A percentile compares a stretch with the other conserved stretches of the same genome.
phyloP scores from a whole-genome alignment of 2,329 filamentous ascomycete genomes.

The Pseudogymnoascus sp. region DNA sequence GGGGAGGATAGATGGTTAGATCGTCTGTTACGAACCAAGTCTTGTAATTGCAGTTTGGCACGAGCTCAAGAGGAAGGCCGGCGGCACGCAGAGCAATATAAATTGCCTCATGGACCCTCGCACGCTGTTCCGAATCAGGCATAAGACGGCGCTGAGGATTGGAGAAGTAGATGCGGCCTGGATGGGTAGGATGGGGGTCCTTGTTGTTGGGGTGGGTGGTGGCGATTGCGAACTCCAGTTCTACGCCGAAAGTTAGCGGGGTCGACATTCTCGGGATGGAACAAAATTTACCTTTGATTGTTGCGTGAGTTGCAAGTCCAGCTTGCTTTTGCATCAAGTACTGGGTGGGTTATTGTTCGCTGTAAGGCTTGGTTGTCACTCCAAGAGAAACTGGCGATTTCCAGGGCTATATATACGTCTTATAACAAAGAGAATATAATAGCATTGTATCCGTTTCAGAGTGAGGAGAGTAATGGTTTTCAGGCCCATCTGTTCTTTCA shows the following conservation, averaged over 20 bases:
- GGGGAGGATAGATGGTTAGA: background rate
- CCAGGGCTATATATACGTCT: background rate
- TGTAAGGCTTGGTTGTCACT: background rate
- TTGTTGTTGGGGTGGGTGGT: background rate
- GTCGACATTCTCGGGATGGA: background rate
- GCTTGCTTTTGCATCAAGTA: background rate
- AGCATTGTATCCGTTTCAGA: background rate
- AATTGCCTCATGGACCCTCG: background rate
- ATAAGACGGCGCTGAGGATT: background rate
- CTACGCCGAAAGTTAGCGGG: slow-evolving; percentile 22
- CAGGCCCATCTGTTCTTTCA: background rate
- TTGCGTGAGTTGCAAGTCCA: background rate
- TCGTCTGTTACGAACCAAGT: slow-evolving; percentile 4
- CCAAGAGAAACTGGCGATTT: background rate
- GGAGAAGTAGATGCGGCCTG: background rate
- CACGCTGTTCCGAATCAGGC: background rate
- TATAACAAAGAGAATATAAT: background rate
- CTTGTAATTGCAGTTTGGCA: background rate
- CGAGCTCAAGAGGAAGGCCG: background rate
- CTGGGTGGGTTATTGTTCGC: background rate
- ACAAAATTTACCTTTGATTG: background rate
- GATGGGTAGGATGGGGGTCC: background rate
- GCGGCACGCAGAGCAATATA: background rate
- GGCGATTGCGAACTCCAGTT: slow-evolving; percentile 20
- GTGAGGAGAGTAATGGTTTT: background rate